A percentile compares a stretch with the other conserved stretches of the same genome.
Conservation (phyloP, 2,329 filamentous ascomycete species). For the Penicillium nordicum region DNA sequence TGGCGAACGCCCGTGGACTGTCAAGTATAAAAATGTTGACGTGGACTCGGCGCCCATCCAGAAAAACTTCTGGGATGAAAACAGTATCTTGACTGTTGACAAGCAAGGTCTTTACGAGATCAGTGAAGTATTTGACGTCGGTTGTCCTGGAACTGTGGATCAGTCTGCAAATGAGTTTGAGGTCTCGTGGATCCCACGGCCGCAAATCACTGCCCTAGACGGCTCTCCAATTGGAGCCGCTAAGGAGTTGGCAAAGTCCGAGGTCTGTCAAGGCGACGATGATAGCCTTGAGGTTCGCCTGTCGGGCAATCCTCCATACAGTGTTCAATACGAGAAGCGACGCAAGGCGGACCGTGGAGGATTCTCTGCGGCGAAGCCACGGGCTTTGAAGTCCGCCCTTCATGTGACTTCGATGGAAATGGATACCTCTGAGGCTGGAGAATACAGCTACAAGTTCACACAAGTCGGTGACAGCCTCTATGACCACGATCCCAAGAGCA, state of each 20-base stretch:
- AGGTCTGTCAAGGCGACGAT: constrained; percentile 92
- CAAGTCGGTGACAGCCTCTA: constrained; percentile 84
- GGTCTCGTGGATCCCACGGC: constrained; percentile 81
- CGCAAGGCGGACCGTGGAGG: constrained; percentile 69
- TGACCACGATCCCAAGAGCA: constrained; percentile 65
- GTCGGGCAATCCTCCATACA: constrained; percentile 76
- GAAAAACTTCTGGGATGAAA: constrained; percentile 53
- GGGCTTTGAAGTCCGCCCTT: constrained; percentile 72
- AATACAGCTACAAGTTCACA: constrained; percentile 81
- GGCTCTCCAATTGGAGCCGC: constrained; percentile 48
- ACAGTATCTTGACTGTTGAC: constrained; percentile 66
- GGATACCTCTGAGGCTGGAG: constrained; percentile 78
- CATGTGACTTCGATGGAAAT: constrained; percentile 75
- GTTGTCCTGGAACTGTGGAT: constrained; percentile 80
- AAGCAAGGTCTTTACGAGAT: constrained; percentile 76
- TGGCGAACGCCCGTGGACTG: constrained; percentile 78
- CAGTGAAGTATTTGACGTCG: constrained; percentile 68
- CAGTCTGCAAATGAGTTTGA: constrained; percentile 69
- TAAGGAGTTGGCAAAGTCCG: constrained; percentile 65
- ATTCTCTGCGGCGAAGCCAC: constrained; percentile 61
- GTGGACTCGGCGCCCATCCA: constrained; percentile 50
- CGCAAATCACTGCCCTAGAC: constrained; percentile 62
- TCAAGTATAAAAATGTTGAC: constrained; percentile 70
- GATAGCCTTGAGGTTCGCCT: constrained; percentile 81
- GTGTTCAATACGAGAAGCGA: constrained; percentile 74